Evolutionary conservation across 495 filamentous ascomycete genomes (phyloP), one percentile per base, ranked within the genome.

Genomic region (Cryomyces antarcticus): DNA sequence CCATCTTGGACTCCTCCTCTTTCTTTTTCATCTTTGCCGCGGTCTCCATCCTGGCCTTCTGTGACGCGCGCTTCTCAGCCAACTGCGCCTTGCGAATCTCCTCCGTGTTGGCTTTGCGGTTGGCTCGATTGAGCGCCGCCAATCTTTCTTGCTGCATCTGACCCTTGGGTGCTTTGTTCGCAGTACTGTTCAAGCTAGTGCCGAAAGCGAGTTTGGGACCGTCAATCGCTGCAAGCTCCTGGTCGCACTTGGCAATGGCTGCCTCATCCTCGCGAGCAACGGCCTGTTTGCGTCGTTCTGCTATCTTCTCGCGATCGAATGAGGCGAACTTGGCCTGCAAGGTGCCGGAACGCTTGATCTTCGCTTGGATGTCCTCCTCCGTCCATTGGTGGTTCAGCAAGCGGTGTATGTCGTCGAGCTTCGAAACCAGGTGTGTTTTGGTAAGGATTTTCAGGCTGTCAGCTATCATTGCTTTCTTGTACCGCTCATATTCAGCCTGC

Each of bases 401-500:
- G 5, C 57, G 57, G 51, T 87, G 80, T 63, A 97, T 87, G 46
- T 86, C 83, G 35, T 67, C 62, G n/a, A 82, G 71, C 60, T 94
- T 93, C 38, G 61, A 57, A 11, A 65, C 58, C 2, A 96, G 60
- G 47, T 69, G 67, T 5, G 73, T 62, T 42, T 70, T 71, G 3
- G 72, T 81, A 17, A 86, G 81, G 31, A 92, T 57, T 12, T 77
- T 64, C 41, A 79, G 62, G 46, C 76, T 76, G 27, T 88, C 82
- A 17, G 76, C 69, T 10, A 72, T 61, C 59, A 84, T 72, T 28
- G 75, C 77, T 45, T 74, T 73, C 49, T 80, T 81, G 58, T 83
- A 92, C n/a, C 82, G 84, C 44, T 75, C 75, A 57, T 75, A 81
- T 53, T 96, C 89, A n/a, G n/a, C n/a, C n/a, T n/a, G n/a, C n/a